Evolutionary conservation across 2,329 filamentous ascomycete species (phyloP).

Genomic region (Elsinoe batatas): DNA sequence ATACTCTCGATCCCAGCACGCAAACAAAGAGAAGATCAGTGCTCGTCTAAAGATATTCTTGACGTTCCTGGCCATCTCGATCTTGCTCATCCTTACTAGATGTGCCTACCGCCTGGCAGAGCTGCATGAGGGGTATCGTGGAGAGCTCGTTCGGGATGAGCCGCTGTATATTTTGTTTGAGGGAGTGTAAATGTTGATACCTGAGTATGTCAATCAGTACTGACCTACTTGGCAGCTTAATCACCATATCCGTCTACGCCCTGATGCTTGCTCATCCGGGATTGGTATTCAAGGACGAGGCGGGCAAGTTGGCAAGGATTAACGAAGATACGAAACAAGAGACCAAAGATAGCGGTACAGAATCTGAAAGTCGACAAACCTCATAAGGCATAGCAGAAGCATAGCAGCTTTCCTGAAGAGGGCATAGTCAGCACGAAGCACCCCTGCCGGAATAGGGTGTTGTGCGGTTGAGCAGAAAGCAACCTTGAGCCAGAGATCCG

Average conservation of each 20-base stretch:
- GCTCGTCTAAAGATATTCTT: slow-evolving; percentile 22
- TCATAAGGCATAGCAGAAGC: too few species aligned
- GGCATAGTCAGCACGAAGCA: too few species aligned
- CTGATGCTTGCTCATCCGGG: slow-evolving; percentile 4
- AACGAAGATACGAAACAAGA: too few species aligned
- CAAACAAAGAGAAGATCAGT: background rate
- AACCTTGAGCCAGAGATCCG: too few species aligned
- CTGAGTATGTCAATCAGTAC: background rate
- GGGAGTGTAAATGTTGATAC: slow-evolving; percentile 13
- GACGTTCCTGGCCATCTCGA: slow-evolving; percentile 20
- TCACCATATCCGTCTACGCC: background rate
- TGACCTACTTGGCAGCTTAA: background rate
- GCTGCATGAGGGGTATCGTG: slow-evolving; percentile 18
- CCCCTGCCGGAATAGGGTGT: too few species aligned
- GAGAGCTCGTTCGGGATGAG: slow-evolving; percentile 16
- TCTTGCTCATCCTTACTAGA: slow-evolving; percentile 21
- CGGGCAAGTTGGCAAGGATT: too few species aligned
- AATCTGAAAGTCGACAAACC: too few species aligned
- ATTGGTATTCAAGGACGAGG: background rate
- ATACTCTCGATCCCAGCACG: slow-evolving; percentile 5
- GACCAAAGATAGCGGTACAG: too few species aligned
- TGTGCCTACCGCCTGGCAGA: slow-evolving; percentile 25
- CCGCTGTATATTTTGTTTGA: slow-evolving; percentile 18
- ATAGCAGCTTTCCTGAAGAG: too few species aligned
- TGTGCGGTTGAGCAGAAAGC: too few species aligned